Conservation (phyloP, 805 yeast species). For the Candida lessepsii region DNA sequence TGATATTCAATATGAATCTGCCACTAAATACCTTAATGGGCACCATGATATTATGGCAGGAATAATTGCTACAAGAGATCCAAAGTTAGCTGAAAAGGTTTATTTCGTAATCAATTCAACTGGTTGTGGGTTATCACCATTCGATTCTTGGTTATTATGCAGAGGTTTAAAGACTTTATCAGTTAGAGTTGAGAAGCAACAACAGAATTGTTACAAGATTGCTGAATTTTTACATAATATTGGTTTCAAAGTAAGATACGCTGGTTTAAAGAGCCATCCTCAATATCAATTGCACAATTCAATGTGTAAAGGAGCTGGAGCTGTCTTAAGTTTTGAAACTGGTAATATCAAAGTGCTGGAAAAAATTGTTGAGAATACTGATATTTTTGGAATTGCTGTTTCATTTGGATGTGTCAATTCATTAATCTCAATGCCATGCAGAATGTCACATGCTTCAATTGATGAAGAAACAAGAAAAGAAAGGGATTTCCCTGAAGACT, state of each 20-base stretch:
- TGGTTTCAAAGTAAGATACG: conserved; percentile 80
- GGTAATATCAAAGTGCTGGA: conserved; percentile 67
- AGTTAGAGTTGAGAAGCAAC: conserved; percentile 84
- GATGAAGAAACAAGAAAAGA: conserved; percentile 83
- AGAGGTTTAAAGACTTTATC: conserved; percentile 89
- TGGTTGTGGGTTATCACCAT: conserved; percentile 90
- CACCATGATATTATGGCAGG: conserved; percentile 99
- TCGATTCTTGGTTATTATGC: conserved; percentile 85
- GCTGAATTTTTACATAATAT: conserved; percentile 68
- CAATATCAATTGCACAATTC: conserved; percentile 76
- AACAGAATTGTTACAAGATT: conserved; percentile 69
- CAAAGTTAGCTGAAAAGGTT: conserved; percentile 63
- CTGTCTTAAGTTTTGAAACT: conserved; percentile 85
- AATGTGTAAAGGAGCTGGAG: conserved; percentile 83
- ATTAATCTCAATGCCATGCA: conserved; percentile 88
- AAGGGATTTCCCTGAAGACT: conserved; percentile 89
- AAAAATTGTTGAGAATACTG: conserved; percentile 70
- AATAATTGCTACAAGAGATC: conserved; percentile 66
- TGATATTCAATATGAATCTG: conserved; percentile 91
- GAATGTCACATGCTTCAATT: conserved; percentile 96
- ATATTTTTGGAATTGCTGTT: conserved; percentile 83
- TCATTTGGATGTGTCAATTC: conserved; percentile 95
- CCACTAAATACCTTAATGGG: conserved; percentile 88
- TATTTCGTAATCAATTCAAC: conserved; percentile 82
- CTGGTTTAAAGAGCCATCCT: conserved; percentile 81